Percentiles rank a stretch among this genome's conserved stretches.
phyloP scores from a whole-genome alignment of 2,329 filamentous ascomycete genomes.

The Parasarocladium wereldwijsianum region DNA sequence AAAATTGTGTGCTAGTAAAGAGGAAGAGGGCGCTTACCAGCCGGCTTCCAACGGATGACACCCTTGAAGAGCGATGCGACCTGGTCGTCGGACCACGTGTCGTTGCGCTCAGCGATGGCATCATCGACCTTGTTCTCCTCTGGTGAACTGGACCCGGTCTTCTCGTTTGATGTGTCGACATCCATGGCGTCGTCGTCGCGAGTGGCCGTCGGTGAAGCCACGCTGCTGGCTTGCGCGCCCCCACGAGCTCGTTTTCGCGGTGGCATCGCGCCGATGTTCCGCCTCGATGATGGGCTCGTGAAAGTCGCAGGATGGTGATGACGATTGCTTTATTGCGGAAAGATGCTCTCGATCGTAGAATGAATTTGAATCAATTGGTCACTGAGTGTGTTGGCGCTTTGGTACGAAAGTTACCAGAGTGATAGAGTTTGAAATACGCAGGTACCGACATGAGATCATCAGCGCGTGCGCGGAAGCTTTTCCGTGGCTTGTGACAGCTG shows the following conservation, averaged over 20 bases:
- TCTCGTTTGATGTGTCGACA: slow-evolving; percentile 39
- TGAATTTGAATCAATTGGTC: too few species aligned
- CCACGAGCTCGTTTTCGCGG: slow-evolving; percentile 53
- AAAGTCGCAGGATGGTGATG: too few species aligned
- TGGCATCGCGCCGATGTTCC: slow-evolving; percentile 43
- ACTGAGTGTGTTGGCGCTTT: too few species aligned
- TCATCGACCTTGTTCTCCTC: slow-evolving; percentile 1
- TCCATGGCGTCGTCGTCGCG: slow-evolving; percentile 48
- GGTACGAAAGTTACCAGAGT: too few species aligned
- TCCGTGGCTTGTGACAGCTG: too few species aligned
- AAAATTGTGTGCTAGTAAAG: too few species aligned
- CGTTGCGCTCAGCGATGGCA: slow-evolving; percentile 24
- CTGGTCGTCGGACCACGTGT: slow-evolving; percentile 92
- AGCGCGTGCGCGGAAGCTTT: too few species aligned
- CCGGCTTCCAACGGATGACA: slow-evolving; percentile 92
- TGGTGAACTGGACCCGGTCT: slow-evolving; percentile 20
- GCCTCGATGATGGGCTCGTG: too few species aligned
- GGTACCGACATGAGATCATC: too few species aligned
- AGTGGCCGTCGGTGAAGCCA: slow-evolving; percentile 37
- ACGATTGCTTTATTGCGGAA: too few species aligned
- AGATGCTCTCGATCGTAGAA: too few species aligned
- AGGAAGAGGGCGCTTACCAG: slow-evolving; percentile 38
- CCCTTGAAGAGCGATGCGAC: slow-evolving; percentile 85
- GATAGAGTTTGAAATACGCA: too few species aligned
- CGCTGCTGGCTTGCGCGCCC: slow-evolving; percentile 29